Base-by-base conservation (phyloP, 352 stramenopile genomes). In the Phytophthora europaea region DNA sequence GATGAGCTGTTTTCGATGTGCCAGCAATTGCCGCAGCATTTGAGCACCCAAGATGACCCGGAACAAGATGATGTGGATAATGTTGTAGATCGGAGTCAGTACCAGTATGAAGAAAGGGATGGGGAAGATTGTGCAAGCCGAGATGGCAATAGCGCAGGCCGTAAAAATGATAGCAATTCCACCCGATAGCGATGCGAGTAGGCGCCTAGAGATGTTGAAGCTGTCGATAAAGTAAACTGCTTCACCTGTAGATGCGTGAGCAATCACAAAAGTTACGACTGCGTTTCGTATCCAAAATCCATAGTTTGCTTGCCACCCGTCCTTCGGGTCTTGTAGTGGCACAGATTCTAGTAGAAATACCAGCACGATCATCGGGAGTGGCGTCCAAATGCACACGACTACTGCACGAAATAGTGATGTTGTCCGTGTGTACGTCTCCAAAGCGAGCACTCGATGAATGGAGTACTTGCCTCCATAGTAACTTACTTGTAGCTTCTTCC, bases 201-300 rank as follows among this genome's bases (percentile, higher is more conserved):
- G 36, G 13, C 36, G 36, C 1, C 13, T 18, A 6, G 36, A 45
- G 36, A 45, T 45, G 2, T 45, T 45, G 36, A 45, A 45, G 36
- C 4, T 45, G 36, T 45, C 36, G 36, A 45, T 45, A 6, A 45
- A 45, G 36, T 45, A 45, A 45, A 45, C 36, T 6, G 36, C 36
- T 45, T 45, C 36, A n/a, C 36, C 36, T n/a, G 36, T 45, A 6
- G 18, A 38, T 20, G 54, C 38, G 8, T 45, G 38, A 4, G 50
- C 43, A 4, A 68, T 65, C 1, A 67, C 45, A 7, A 64, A 43
- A 0, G 45, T 31, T 3, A 67, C n/a, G 3, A 75, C 20, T 7
- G 13, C 51, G 4, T 28, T 34, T 20, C 65, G 59, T 18, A 74
- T 62, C 71, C 71, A 78, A 40, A 74, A 71, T 0, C 71, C 71